These are phyloP conservation scores for Mycena haematopus DNA, from an alignment of 768 basidiomycete species.

Conservation along the genomic window DNA sequence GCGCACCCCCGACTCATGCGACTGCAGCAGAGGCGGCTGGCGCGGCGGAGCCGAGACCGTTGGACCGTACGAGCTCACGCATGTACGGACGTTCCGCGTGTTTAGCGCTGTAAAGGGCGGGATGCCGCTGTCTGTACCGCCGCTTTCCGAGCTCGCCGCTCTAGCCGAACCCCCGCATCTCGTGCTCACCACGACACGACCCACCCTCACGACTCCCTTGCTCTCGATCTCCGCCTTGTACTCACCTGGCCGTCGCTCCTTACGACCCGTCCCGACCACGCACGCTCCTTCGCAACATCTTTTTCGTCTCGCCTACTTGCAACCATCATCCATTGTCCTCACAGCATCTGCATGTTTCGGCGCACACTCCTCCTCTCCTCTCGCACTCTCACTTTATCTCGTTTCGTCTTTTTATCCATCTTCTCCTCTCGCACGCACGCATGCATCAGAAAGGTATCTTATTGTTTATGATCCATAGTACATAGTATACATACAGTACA, in stretches of 20 bases:
- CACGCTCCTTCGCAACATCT: conserved; percentile 1
- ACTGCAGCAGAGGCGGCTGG: conserved; percentile 17
- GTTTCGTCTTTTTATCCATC: neutral
- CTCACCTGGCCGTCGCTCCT: neutral
- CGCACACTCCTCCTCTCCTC: conserved; percentile 7
- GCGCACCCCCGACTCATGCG: conserved; percentile 11
- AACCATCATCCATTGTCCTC: neutral
- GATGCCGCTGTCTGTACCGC: neutral
- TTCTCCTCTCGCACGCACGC: conserved; percentile 1
- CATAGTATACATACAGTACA: no score
- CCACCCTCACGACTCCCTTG: neutral
- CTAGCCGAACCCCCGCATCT: neutral
- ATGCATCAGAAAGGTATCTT: no score
- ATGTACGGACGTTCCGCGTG: conserved; percentile 59
- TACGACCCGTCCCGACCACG: neutral
- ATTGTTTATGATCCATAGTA: no score
- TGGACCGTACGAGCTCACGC: conserved; percentile 48
- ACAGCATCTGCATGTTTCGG: conserved; percentile 23
- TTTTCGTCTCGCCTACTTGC: neutral
- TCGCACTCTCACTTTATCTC: conserved; percentile 6
- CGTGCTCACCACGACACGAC: neutral
- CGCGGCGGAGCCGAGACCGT: conserved; percentile 35
- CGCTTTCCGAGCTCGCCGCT: neutral
- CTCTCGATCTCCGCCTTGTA: neutral
- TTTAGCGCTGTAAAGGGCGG: conserved; percentile 55